Percentiles rank a stretch among this genome's conserved stretches.
Conservation (phyloP, 2,329 filamentous ascomycete genomes). For the Phaeosphaeriaceae sp. region DNA sequence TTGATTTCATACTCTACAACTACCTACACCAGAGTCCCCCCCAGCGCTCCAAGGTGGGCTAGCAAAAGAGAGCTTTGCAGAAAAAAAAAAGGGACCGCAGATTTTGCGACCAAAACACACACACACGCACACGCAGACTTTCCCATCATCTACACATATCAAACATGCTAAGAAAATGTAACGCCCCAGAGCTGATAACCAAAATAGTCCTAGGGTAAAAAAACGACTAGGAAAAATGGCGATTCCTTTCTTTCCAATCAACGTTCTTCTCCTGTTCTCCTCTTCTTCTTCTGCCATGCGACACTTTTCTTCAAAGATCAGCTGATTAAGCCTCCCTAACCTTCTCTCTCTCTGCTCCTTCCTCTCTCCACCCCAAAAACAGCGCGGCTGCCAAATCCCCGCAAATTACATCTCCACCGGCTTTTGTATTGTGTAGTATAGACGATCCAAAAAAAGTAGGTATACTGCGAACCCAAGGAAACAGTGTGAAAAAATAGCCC, state of each 20-base stretch:
- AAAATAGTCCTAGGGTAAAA: not conserved
- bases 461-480: conserved; percentile 22
- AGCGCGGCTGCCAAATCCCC: conserved; percentile 22
- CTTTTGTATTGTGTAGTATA: conserved; percentile 29
- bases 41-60: conserved; percentile 13
- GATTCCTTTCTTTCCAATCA: not conserved
- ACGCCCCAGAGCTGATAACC: not conserved
- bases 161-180: not conserved
- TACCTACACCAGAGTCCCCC: conserved; percentile 18
- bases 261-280: not conserved
- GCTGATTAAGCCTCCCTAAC: no score
- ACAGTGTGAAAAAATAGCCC: conserved; percentile 5
- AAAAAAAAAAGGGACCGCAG: conserved; percentile 1
- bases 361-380: not conserved
- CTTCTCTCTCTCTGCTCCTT: no score
- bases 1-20: conserved; percentile 30
- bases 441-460: conserved; percentile 14
- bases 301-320: not conserved
- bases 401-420: conserved; percentile 37
- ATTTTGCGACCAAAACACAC: not conserved
- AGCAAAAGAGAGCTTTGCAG: conserved; percentile 4
- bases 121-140: no score
- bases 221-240: not conserved
- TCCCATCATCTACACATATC: conserved; percentile 20
- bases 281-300: no score